Percentiles rank a stretch among this genome's conserved stretches.
Evolutionary conservation across 805 yeast genomes (phyloP).

Genomic region (Hanseniaspora meyeri): DNA sequence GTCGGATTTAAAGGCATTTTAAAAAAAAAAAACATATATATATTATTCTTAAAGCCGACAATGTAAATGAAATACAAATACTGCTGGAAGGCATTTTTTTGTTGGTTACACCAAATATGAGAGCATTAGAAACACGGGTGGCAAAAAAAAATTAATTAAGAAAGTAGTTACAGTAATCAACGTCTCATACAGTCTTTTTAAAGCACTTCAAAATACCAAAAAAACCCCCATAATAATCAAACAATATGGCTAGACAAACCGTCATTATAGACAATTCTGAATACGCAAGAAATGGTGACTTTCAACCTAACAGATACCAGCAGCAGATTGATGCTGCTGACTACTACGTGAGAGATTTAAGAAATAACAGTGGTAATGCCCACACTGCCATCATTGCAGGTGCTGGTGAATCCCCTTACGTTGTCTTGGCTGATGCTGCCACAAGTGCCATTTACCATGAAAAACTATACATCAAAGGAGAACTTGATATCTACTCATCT

Average conservation of each 20-base stretch:
- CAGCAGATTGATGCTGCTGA: slow-evolving; percentile 89
- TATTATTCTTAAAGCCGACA: neutral
- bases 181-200: neutral
- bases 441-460: slow-evolving; percentile 14
- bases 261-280: slow-evolving; percentile 92
- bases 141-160: neutral
- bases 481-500: slow-evolving; percentile 60
- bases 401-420: slow-evolving; percentile 78
- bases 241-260: slow-evolving; percentile 58
- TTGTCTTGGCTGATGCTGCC: slow-evolving; percentile 38
- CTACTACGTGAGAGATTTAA: slow-evolving; percentile 71
- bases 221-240: neutral
- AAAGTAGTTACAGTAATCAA: neutral
- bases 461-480: slow-evolving; percentile 46
- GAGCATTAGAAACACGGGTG: neutral
- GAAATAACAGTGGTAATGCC: slow-evolving; percentile 82
- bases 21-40: neutral
- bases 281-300: slow-evolving; percentile 92
- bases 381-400: slow-evolving; percentile 83
- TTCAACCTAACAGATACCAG: slow-evolving; percentile 71
- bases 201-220: neutral
- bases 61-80: no score
- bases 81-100: no score
- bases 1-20: no score
- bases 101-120: no score